Percentiles rank a stretch among this genome's conserved stretches.
These are phyloP conservation scores for Moesziomyces parantarcticus DNA, from an alignment of 1,284 basidiomycete species.

Conservation along the genomic window DNA sequence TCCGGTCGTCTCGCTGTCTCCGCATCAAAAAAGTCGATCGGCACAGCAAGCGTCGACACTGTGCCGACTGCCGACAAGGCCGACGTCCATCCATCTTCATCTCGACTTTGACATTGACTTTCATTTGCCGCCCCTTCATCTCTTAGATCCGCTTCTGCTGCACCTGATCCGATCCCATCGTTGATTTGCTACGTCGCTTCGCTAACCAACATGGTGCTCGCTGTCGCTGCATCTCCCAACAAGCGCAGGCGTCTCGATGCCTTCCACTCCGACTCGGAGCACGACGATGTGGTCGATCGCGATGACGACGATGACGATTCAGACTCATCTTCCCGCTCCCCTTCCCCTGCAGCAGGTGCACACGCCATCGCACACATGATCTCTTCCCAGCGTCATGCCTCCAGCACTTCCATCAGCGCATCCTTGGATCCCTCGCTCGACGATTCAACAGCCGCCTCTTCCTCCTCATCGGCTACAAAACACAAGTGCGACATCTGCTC, in stretches of 20 bases:
- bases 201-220: not conserved
- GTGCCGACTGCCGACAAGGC: too few relatives aligned
- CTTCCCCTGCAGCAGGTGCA: not conserved
- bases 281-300: not conserved
- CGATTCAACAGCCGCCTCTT: not conserved
- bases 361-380: conserved; percentile 1
- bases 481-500: conserved; percentile 18
- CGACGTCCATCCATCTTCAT: too few relatives aligned
- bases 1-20: too few relatives aligned
- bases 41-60: too few relatives aligned
- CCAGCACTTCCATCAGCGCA: not conserved
- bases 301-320: not conserved
- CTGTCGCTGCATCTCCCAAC: not conserved
- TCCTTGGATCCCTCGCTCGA: not conserved
- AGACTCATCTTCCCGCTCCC: not conserved
- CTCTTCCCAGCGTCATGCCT: conserved; percentile 4
- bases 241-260: conserved; percentile 3
- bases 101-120: too few relatives aligned
- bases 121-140: too few relatives aligned
- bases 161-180: too few relatives aligned
- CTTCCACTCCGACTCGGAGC: not conserved
- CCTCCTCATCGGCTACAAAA: conserved; percentile 2
- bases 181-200: too few relatives aligned
- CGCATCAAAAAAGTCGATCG: too few relatives aligned
- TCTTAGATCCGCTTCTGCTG: too few relatives aligned